Conservation (phyloP, 371 early-diverging fungal species). For the Mucor sp. region DNA sequence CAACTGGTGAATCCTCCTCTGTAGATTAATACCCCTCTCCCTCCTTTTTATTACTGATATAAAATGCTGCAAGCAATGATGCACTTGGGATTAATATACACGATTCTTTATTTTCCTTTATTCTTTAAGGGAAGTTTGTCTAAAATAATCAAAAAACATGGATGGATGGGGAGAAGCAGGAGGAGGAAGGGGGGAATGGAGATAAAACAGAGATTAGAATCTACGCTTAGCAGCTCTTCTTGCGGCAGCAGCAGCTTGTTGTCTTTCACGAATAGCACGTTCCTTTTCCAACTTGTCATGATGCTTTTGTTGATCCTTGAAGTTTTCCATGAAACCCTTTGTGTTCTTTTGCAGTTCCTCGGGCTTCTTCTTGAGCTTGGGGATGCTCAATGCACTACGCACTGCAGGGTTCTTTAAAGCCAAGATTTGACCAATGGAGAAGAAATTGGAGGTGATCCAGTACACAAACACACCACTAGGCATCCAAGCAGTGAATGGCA, state of each 20-base stretch:
- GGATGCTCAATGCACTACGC: conserved; percentile 60
- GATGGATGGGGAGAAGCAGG: not conserved
- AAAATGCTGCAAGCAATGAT: no score
- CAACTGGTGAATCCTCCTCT: no score
- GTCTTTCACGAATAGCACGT: conserved; percentile 50
- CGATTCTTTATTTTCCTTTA: not conserved
- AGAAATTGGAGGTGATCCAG: conserved; percentile 79
- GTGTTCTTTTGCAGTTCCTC: conserved; percentile 48
- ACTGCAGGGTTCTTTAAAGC: conserved; percentile 63
- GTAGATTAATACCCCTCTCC: no score
- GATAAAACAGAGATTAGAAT: conserved; percentile 24
- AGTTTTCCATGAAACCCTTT: conserved; percentile 52
- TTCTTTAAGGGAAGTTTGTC: not conserved
- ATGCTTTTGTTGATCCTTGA: conserved; percentile 41
- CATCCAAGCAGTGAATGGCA: conserved; percentile 73
- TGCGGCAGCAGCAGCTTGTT: conserved; percentile 51
- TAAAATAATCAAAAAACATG: not conserved
- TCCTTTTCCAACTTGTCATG: conserved; percentile 49
- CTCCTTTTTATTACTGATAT: no score
- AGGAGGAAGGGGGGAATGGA: not conserved
- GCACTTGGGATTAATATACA: not conserved
- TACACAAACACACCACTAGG: conserved; percentile 86
- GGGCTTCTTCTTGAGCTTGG: conserved; percentile 52
- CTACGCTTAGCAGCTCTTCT: conserved; percentile 53
- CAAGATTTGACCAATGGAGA: conserved; percentile 72